Conservation (phyloP, 768 basidiomycete species). For the Scleroderma citrinum region DNA sequence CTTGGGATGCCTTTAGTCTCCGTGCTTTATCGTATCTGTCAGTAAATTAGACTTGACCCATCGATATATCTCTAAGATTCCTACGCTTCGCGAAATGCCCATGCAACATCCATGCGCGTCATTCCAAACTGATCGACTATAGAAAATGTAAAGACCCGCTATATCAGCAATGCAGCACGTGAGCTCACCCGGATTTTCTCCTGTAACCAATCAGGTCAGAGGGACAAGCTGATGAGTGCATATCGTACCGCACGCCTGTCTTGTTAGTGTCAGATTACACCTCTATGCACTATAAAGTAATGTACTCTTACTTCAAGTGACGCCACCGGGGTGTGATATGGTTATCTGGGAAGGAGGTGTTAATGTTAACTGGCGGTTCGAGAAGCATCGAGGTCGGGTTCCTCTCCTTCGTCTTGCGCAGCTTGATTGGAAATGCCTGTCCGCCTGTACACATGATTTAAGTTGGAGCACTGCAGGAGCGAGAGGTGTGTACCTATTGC, state of each 20-base stretch:
- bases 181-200: slow-evolving; percentile 53
- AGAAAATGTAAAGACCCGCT: neutral
- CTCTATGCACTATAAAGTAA: neutral
- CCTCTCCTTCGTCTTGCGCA: slow-evolving; percentile 64
- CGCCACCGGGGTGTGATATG: slow-evolving; percentile 47
- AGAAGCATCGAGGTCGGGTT: slow-evolving; percentile 63
- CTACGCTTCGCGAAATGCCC: slow-evolving; percentile 61
- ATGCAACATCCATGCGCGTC: slow-evolving; percentile 56
- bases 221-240: slow-evolving; percentile 13
- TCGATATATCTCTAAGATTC: neutral
- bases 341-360: slow-evolving; percentile 29
- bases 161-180: neutral
- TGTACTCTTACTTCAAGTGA: slow-evolving; percentile 60
- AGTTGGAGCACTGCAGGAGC: neutral
- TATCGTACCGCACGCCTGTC: slow-evolving; percentile 53
- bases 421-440: slow-evolving; percentile 73
- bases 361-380: slow-evolving; percentile 62
- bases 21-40: slow-evolving; percentile 56
- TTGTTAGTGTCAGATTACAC: slow-evolving; percentile 20
- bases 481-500: slow-evolving; percentile 45
- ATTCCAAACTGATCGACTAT: slow-evolving; percentile 30
- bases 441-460: slow-evolving; percentile 42
- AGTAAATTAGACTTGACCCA: neutral
- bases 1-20: slow-evolving; percentile 61
- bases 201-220: slow-evolving; percentile 17